Evolutionary conservation across 2,329 filamentous ascomycete species (phyloP).

Genomic region (Aspergillus alliaceus): DNA sequence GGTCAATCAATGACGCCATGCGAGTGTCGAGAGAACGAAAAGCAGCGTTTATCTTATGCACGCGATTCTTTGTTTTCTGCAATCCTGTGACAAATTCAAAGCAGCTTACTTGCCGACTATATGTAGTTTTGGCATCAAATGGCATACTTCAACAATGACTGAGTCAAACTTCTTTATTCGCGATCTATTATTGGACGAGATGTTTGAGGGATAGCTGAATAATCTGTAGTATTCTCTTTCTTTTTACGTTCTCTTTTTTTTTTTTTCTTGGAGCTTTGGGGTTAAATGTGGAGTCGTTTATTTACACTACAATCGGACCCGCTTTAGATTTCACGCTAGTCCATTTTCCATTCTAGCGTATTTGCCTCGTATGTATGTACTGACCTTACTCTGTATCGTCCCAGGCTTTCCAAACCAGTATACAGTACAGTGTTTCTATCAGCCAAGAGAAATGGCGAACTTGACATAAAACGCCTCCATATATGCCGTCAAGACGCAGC

Average conservation of each 20-base stretch:
- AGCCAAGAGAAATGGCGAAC: not conserved
- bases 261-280: constrained; percentile 12
- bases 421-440: not conserved
- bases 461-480: not conserved
- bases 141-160: not conserved
- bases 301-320: constrained; percentile 24
- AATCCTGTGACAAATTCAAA: not conserved
- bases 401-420: not conserved
- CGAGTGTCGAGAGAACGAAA: constrained; percentile 9
- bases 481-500: constrained; percentile 3
- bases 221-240: not conserved
- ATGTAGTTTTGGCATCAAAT: not conserved
- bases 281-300: constrained; percentile 24
- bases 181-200: constrained; percentile 3
- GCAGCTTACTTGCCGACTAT: not conserved
- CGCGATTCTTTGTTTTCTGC: constrained; percentile 2
- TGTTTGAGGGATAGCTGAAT: not conserved
- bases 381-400: constrained; percentile 11
- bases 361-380: not conserved
- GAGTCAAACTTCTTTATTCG: not conserved
- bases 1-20: constrained; percentile 31
- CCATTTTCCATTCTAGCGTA: not conserved
- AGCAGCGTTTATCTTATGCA: constrained; percentile 8
- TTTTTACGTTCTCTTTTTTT: not conserved
- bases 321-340: constrained; percentile 11